A percentile compares a stretch with the other conserved stretches of the same genome.
Evolutionary conservation across 2,329 filamentous ascomycete species (phyloP).

Genomic region (Verticillium albo-atrum): DNA sequence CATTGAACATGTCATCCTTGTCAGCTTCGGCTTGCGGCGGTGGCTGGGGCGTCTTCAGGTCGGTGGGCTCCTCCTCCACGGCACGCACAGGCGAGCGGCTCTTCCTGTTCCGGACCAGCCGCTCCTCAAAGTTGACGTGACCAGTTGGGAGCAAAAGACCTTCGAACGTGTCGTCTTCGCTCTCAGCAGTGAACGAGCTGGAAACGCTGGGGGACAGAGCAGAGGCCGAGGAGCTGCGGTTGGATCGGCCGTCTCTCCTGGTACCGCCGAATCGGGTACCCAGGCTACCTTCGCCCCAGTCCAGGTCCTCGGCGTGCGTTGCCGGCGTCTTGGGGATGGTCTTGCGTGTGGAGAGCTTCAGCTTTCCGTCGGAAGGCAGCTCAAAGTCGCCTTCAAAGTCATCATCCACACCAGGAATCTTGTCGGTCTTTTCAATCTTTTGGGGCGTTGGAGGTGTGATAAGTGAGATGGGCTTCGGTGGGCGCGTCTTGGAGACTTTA

Average conservation of each 20-base stretch:
- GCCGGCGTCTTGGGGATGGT: conserved; percentile 61
- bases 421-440: conserved; percentile 30
- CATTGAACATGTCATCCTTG: conserved; percentile 77
- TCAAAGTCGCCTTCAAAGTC: conserved; percentile 72
- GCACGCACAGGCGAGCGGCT: conserved; percentile 51
- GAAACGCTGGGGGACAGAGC: conserved; percentile 89
- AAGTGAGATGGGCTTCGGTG: conserved; percentile 45
- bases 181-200: conserved; percentile 86
- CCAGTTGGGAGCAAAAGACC: conserved; percentile 83
- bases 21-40: conserved; percentile 31
- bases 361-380: conserved; percentile 60
- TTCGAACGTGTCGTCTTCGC: conserved; percentile 87
- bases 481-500: conserved; percentile 58
- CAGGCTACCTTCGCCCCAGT: conserved; percentile 91
- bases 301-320: conserved; percentile 68
- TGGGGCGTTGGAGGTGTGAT: conserved; percentile 53
- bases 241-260: conserved; percentile 70
- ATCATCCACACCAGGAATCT: conserved; percentile 42
- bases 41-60: conserved; percentile 21
- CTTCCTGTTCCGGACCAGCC: conserved; percentile 67
- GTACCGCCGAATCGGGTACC: conserved; percentile 89
- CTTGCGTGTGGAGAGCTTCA: conserved; percentile 58
- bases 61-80: conserved; percentile 28
- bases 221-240: conserved; percentile 81
- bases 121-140: conserved; percentile 76